Evolutionary conservation across 139 green algal genomes (phyloP), one percentile per base, ranked within the genome.

Genomic region (Chlorella ohadii): DNA sequence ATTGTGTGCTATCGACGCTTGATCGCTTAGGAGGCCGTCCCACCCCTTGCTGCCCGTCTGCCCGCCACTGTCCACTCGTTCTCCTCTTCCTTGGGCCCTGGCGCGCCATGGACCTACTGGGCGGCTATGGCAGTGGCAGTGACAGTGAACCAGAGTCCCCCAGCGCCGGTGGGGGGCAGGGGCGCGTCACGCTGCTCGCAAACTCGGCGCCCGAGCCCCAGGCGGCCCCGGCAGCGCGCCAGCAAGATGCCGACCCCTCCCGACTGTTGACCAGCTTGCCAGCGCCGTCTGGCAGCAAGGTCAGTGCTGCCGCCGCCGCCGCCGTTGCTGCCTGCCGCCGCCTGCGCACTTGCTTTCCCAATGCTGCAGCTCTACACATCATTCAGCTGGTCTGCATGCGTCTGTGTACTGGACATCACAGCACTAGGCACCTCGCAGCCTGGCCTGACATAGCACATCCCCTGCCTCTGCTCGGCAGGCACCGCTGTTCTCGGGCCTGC

Each of bases 401-500:
- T n/a, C n/a, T n/a, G n/a, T n/a, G n/a, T n/a, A n/a, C n/a, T n/a
- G n/a, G n/a, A n/a, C n/a, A n/a, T n/a, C n/a, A n/a, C n/a, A n/a
- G n/a, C n/a, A n/a, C n/a, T n/a, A n/a, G n/a, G n/a, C n/a, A n/a
- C n/a, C n/a, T n/a, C n/a, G n/a, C n/a, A n/a, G n/a, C n/a, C 61
- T 27, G 11, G 15, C 11, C 61, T 68, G 28, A n/a, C n/a, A n/a
- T n/a, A n/a, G n/a, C n/a, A n/a, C n/a, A n/a, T n/a, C 38, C 6
- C 38, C 3, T 34, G 39, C 70, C 11, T 57, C 70, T 38, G 4
- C 39, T 11, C 38, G 16, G 25, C 67, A 85, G 80, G 80, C 15
- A 17, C 68, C 80, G 33, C 80, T 85, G 31, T 85, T 85, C 68
- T 85, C 80, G 25, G 80, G 80, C 2, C 67, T 85, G 38, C 80